Evolutionary conservation across 345 rosid species (phyloP), one percentile per base, ranked within the genome.

Genomic region (Erodium maritimum): DNA sequence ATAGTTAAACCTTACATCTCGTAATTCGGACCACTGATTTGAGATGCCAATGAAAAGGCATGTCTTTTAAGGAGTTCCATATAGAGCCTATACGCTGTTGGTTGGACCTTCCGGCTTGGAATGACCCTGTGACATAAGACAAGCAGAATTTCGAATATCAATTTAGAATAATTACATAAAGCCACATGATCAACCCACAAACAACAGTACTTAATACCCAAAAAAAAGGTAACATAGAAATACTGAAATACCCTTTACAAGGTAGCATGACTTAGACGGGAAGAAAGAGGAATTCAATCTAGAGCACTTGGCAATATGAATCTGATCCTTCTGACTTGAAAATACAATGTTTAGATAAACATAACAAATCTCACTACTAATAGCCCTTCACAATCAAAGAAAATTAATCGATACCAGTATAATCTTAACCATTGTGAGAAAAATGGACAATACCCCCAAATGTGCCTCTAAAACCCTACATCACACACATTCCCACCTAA

Each of bases 61-160:
- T 93, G 91, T 54, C 95, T 79, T 77, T 72, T 79, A 16, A 87
- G 82, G 57, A 93, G 90, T 60, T 89, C 99, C 81, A 89, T 66
- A 66, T 83, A 85, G 42, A 93, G 94, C 79, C 97, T 80, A 56
- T 83, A 93, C 11, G 97, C 99, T 5, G 85, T 69, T 21, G 95
- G 91, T 42, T 87, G 82, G 53, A 70, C 68, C 72, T 69, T 61
- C 62, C 99, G 74, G 69, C 77, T 78, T 46, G 90, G 87, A 72
- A 87, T 75, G 62, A 89, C 91, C 83, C 99, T 93, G 75, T 17
- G 67, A 60, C 22, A 18, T 22, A 29, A 55, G 12, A 42, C 14
- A 42, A 7, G 16, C 48, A 42, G 48, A 42, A 11, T 12, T 42
- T 42, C 48, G 12, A 29, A 42, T 42, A 12, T 42, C 48, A 42